Percentiles rank a stretch among this genome's conserved stretches.
Evolutionary conservation across 306 rosid genomes (phyloP).

Genomic region (Dalbergia cultrata): DNA sequence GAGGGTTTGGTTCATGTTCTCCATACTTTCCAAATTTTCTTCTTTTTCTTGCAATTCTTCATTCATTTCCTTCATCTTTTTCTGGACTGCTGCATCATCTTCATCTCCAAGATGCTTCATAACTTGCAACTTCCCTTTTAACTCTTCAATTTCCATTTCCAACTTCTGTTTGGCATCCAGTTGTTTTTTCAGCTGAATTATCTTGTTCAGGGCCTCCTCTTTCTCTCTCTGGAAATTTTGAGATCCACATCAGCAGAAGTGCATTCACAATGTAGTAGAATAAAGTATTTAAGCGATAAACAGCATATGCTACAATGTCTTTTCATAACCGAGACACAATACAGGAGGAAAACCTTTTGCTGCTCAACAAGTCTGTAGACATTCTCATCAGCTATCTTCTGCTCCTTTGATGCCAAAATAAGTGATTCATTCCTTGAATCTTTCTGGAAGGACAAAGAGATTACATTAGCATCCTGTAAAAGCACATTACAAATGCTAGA

Average conservation of each 20-base stretch:
- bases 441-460: slow-evolving; percentile 62
- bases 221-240: slow-evolving; percentile 77
- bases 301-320: slow-evolving; percentile 10
- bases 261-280: slow-evolving; percentile 28
- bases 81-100: slow-evolving; percentile 85
- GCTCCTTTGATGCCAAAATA: slow-evolving; percentile 84
- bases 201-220: slow-evolving; percentile 82
- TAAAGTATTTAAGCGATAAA: neutral
- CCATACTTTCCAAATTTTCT: slow-evolving; percentile 64
- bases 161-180: slow-evolving; percentile 91
- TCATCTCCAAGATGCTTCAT: slow-evolving; percentile 93
- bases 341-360: slow-evolving; percentile 72
- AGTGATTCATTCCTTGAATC: slow-evolving; percentile 83
- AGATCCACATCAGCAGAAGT: slow-evolving; percentile 37
- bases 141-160: slow-evolving; percentile 93
- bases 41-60: slow-evolving; percentile 64
- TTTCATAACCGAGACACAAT: slow-evolving; percentile 32
- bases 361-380: slow-evolving; percentile 85
- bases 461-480: slow-evolving; percentile 42
- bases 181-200: slow-evolving; percentile 83
- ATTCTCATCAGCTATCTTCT: slow-evolving; percentile 80
- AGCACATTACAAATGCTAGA: slow-evolving; percentile 27
- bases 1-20: slow-evolving; percentile 65
- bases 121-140: slow-evolving; percentile 91
- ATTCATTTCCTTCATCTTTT: slow-evolving; percentile 83